Evolutionary conservation across 345 rosid species (phyloP).

Genomic region (Abelmoschus esculentus): DNA sequence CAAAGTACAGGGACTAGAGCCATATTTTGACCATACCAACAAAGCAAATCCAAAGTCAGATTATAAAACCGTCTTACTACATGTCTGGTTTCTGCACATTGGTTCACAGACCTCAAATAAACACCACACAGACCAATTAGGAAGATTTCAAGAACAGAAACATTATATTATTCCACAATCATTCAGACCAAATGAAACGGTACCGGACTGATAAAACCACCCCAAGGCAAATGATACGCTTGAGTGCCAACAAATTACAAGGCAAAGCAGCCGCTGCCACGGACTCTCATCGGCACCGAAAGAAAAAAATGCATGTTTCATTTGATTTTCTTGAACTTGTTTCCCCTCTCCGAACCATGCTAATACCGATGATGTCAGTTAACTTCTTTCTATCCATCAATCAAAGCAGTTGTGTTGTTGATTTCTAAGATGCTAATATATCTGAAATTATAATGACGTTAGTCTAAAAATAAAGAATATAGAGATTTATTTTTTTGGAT

Average conservation of each 20-base stretch:
- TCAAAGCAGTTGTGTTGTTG: neutral
- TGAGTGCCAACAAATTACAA: neutral
- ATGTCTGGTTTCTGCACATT: neutral
- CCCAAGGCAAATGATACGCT: neutral
- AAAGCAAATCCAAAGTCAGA: neutral
- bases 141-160: neutral
- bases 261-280: neutral
- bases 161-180: neutral
- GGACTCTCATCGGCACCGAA: neutral
- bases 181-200: no score
- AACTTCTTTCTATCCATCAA: constrained; percentile 9
- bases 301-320: neutral
- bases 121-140: neutral
- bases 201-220: neutral
- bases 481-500: neutral
- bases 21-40: neutral
- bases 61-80: no score
- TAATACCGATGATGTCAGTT: neutral
- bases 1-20: neutral
- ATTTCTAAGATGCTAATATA: constrained; percentile 37
- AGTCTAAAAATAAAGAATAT: neutral
- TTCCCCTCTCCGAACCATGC: neutral
- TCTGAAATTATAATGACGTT: constrained; percentile 35
- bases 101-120: neutral
- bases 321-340: neutral